Base-by-base conservation (phyloP, 257 asterid species). In the Petrea volubilis region DNA sequence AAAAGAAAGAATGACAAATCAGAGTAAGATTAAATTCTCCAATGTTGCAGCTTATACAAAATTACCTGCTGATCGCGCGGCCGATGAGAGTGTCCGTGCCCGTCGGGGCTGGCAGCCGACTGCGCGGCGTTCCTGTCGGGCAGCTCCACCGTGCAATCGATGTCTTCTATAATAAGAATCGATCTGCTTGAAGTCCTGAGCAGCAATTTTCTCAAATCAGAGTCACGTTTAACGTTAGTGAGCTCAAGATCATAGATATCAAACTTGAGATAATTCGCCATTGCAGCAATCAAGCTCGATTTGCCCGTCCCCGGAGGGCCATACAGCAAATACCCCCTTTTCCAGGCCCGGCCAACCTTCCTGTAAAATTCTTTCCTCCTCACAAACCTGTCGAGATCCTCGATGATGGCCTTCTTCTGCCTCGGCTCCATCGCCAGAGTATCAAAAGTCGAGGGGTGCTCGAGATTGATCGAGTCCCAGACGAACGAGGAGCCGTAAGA, bases 251-350 rank as follows among this genome's bases (percentile, higher is more conserved):
- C 97, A 50, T 87, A 89, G 12, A 91, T 82, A 68, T 91, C 97
- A 20, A 87, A 91, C 60, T 79, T 85, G 27, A 91, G 75, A 55
- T 91, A 84, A 59, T 91, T 91, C 0, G 97, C 93, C 77, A 89
- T 87, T 3, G 97, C 96, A 0, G 95, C 96, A 2, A 89, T 81
- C 80, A 89, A 68, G 43, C 96, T 88, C 0, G 96, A 88, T 64
- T 91, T 88, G 2, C 96, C 94, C 0, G 96, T 91, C 18, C 96
- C 97, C 0, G 97, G 97, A 52, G 95, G 96, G 0, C 96, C 96
- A 56, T 83, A 80, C 71, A 90, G 81, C 83, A 90, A 34, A 31
- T 88, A 90, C 5, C 97, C 96, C 28, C 96, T 71, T 76, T 91
- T 91, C 97, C 97, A 90, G 12, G 94, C 94, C 71, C 83, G 78